Conservation (phyloP, 2,329 filamentous ascomycete genomes). For the Neopestalotiopsis sp. region DNA sequence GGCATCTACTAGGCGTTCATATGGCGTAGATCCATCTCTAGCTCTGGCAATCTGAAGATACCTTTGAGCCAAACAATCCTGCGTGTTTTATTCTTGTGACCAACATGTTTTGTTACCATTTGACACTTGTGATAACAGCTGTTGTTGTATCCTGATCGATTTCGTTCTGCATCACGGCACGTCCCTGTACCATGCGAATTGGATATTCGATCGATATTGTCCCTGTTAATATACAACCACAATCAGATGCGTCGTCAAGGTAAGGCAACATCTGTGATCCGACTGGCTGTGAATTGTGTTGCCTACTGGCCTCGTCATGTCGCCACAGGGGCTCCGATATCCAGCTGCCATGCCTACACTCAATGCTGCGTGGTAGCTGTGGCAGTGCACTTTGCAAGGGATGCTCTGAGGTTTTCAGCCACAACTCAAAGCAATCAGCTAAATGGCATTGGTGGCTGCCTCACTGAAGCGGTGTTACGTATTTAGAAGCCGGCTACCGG, state of each 20-base stretch:
- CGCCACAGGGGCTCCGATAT: background rate
- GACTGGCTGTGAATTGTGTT: background rate
- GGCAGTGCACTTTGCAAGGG: background rate
- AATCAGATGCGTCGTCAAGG: background rate
- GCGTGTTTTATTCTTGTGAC: background rate
- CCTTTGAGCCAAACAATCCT: background rate
- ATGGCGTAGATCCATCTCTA: slow-evolving; percentile 16
- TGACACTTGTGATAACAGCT: background rate
- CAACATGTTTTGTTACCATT: background rate
- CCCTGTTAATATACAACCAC: background rate
- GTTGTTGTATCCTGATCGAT: background rate
- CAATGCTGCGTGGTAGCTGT: background rate
- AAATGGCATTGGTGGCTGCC: background rate
- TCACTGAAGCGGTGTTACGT: background rate
- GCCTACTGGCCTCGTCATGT: background rate
- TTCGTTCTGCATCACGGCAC: no score
- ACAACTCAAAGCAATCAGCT: background rate
- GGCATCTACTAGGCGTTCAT: slow-evolving; percentile 6
- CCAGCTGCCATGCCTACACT: background rate
- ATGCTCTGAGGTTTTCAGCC: background rate
- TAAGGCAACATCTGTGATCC: background rate
- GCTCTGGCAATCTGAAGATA: slow-evolving; percentile 11
- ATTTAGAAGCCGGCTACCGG: background rate
- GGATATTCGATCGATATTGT: background rate
- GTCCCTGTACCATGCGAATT: no score